Percentiles rank a stretch among this genome's conserved stretches.
These are phyloP conservation scores for Alternaria solani DNA, from an alignment of 2,329 filamentous ascomycete genomes.

Conservation along the genomic window DNA sequence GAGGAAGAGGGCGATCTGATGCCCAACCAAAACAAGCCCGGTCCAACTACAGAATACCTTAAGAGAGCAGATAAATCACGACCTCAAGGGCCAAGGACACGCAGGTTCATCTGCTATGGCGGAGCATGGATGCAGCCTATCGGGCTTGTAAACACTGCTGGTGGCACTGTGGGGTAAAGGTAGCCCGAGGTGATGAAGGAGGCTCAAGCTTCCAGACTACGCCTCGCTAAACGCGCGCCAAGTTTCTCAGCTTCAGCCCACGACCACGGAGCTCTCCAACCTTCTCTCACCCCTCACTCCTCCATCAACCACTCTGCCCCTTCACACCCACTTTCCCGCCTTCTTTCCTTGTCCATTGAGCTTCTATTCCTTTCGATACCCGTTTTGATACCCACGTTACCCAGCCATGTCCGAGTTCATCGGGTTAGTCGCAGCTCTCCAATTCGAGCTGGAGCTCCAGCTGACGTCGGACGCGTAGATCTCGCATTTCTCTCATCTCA, in stretches of 20 bases:
- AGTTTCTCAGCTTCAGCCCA: slow-evolving; percentile 30
- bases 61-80: neutral
- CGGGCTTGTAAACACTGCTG: neutral
- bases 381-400: slow-evolving; percentile 37
- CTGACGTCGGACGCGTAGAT: slow-evolving; percentile 63
- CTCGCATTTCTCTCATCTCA: slow-evolving; percentile 94
- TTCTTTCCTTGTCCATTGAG: slow-evolving; percentile 26
- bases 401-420: slow-evolving; percentile 67
- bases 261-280: slow-evolving; percentile 23
- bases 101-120: neutral
- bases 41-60: neutral
- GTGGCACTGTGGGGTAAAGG: slow-evolving; percentile 32
- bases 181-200: slow-evolving; percentile 11
- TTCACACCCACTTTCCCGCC: slow-evolving; percentile 34
- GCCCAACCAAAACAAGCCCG: neutral
- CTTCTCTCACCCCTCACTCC: slow-evolving; percentile 16
- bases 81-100: slow-evolving; percentile 10
- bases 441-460: slow-evolving; percentile 40
- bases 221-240: slow-evolving; percentile 31
- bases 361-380: slow-evolving; percentile 31
- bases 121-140: slow-evolving; percentile 3
- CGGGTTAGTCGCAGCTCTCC: slow-evolving; percentile 58
- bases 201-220: slow-evolving; percentile 24
- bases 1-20: neutral
- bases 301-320: slow-evolving; percentile 20